Conservation (phyloP, 805 yeast species). For the Vanderwaltozyma yarrowii region DNA sequence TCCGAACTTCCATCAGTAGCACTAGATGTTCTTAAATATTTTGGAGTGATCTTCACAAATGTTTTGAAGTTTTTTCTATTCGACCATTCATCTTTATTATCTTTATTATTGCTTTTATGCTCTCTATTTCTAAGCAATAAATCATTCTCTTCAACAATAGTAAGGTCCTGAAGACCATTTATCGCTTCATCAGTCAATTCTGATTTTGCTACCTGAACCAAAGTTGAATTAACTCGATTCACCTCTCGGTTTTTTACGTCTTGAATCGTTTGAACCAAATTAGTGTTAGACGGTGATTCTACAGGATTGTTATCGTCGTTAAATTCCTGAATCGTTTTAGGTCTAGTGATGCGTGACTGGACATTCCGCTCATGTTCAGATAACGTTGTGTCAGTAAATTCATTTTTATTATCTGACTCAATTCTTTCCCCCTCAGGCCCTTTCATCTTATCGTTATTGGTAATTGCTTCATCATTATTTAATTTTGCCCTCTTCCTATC, state of each 20-base stretch:
- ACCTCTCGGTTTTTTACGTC: constrained; percentile 25
- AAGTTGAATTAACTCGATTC: constrained; percentile 18
- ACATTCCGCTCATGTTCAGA: no score
- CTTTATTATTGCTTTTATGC: neutral
- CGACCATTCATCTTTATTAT: constrained; percentile 15
- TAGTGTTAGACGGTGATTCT: neutral
- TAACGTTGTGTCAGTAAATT: neutral
- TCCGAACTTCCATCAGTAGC: neutral
- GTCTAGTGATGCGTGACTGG: no score
- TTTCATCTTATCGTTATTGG: no score
- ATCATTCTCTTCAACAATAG: constrained; percentile 27
- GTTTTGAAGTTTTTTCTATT: constrained; percentile 33
- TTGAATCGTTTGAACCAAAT: constrained; percentile 26
- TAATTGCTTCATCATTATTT: no score
- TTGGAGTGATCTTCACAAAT: constrained; percentile 28
- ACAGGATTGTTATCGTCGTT: neutral
- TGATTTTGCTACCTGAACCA: constrained; percentile 17
- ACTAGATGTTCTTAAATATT: neutral
- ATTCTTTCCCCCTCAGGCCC: no score
- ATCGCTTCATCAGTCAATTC: constrained; percentile 27
- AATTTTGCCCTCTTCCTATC: no score
- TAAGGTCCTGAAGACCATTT: constrained; percentile 25
- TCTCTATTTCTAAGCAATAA: neutral
- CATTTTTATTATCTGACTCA: no score
- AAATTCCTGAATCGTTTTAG: neutral